Conservation (phyloP, 371 early-diverging fungal species). For the Mycotypha africana region DNA sequence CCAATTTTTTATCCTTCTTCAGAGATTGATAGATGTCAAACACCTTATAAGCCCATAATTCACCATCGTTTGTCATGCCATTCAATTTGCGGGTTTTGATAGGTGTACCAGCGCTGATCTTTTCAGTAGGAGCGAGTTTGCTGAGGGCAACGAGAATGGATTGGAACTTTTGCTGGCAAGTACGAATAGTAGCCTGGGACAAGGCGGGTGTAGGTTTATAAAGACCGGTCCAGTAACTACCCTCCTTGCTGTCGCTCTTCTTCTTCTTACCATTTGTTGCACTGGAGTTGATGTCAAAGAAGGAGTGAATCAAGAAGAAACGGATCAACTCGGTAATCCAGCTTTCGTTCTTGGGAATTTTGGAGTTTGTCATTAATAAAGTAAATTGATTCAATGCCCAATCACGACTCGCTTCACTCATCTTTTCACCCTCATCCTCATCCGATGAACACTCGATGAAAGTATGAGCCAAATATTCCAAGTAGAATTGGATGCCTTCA, state of each 20-base stretch:
- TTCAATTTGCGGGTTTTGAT: constrained; percentile 47
- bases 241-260: constrained; percentile 33
- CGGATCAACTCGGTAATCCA: constrained; percentile 60
- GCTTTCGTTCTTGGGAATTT: constrained; percentile 68
- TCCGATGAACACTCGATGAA: too few relatives aligned
- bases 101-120: constrained; percentile 15
- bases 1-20: constrained; percentile 38
- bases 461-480: constrained; percentile 62
- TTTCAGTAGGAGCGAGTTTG: constrained; percentile 49
- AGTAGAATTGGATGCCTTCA: constrained; percentile 63
- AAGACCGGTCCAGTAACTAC: constrained; percentile 26
- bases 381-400: constrained; percentile 85
- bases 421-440: constrained; percentile 5
- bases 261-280: too few relatives aligned
- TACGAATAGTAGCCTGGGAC: constrained; percentile 44
- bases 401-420: constrained; percentile 46
- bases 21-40: constrained; percentile 44
- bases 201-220: constrained; percentile 50
- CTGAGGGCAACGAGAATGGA: constrained; percentile 62
- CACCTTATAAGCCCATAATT: constrained; percentile 60
- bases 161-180: constrained; percentile 59
- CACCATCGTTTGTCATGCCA: constrained; percentile 56
- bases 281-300: constrained; percentile 64
- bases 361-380: constrained; percentile 61
- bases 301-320: constrained; percentile 69